Conservation (phyloP, 2,329 filamentous ascomycete species). For the Paracoccidioides brasiliensis region DNA sequence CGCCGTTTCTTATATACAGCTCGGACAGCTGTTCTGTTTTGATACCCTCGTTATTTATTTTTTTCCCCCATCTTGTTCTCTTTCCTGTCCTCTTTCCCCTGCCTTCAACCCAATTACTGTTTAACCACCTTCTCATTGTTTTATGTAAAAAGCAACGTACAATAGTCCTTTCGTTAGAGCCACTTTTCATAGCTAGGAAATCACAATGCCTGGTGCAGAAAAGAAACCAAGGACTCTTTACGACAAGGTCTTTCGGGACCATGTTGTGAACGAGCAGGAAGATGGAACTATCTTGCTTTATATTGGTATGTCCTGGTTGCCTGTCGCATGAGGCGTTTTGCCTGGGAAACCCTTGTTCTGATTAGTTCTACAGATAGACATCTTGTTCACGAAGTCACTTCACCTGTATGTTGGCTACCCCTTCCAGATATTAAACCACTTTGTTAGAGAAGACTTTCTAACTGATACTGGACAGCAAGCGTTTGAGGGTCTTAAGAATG, state of each 20-base stretch:
- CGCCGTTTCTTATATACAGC: background rate
- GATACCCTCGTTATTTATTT: background rate
- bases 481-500: conserved; percentile 88
- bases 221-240: conserved; percentile 72
- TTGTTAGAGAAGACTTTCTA: conserved; percentile 5
- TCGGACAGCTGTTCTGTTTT: background rate
- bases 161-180: background rate
- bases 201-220: conserved; percentile 61
- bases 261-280: conserved; percentile 88
- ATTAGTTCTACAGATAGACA: conserved; percentile 56
- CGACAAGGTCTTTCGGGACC: conserved; percentile 91
- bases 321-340: background rate
- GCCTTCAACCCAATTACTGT: background rate
- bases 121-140: background rate
- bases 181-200: background rate
- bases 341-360: conserved; percentile 10
- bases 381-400: conserved; percentile 96
- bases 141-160: conserved; percentile 18
- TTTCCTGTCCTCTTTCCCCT: background rate
- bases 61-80: background rate
- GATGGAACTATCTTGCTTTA: conserved; percentile 89
- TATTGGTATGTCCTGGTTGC: conserved; percentile 52
- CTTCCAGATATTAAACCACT: conserved; percentile 8
- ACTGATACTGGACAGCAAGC: conserved; percentile 54
- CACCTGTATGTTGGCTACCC: conserved; percentile 51